phyloP scores from a whole-genome alignment of 208 protist species.

The Balamuthia mandrillaris region DNA sequence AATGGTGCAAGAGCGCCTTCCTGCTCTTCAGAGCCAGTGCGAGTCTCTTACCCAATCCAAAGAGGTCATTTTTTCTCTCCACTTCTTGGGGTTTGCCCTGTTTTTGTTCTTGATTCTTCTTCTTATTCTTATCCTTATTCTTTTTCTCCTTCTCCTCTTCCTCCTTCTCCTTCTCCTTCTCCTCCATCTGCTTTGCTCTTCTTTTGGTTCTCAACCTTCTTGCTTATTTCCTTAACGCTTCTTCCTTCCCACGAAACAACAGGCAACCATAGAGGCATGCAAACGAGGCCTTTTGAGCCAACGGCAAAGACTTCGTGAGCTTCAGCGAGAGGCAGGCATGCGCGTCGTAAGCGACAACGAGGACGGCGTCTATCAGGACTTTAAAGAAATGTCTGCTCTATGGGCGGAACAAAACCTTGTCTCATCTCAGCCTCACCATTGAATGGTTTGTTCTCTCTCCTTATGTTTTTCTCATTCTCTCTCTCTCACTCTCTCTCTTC shows the following conservation, averaged over 20 bases:
- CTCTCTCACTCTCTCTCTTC: too few species aligned
- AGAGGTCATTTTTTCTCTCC: too few species aligned
- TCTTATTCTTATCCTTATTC: too few species aligned
- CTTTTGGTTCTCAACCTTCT: neutral
- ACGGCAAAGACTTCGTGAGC: neutral
- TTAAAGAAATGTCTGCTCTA: neutral
- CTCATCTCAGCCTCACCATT: too few species aligned
- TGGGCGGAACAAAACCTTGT: too few species aligned
- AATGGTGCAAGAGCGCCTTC: too few species aligned
- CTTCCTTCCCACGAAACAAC: neutral
- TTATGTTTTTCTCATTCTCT: too few species aligned
- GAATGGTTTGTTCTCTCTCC: too few species aligned
- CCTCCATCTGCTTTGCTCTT: neutral
- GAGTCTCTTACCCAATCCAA: too few species aligned
- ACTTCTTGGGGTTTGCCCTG: too few species aligned
- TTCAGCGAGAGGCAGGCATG: neutral
- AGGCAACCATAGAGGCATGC: neutral
- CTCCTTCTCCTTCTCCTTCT: neutral
- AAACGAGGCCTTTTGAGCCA: neutral
- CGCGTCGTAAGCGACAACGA: neutral
- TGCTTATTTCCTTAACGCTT: neutral
- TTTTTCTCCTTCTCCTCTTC: neutral
- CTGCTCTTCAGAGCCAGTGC: too few species aligned
- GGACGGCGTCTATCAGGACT: neutral
- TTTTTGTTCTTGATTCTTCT: too few species aligned